Conservation (phyloP, 1,139 yeast species). For the Sugiyamaella xylanicola region DNA sequence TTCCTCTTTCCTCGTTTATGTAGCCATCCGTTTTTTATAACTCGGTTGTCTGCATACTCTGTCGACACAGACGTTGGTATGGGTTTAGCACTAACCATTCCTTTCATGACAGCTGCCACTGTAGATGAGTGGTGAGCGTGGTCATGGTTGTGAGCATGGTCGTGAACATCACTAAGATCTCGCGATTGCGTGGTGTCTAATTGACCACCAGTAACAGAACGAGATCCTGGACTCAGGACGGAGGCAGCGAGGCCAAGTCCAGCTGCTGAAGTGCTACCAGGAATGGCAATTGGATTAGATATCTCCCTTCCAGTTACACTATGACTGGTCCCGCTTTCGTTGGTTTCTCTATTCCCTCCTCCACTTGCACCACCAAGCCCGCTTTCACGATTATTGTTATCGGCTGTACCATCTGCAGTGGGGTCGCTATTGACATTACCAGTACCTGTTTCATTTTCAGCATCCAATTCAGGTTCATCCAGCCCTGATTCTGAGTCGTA, state of each 20-base stretch:
- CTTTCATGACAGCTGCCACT: neutral
- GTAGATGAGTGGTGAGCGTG: neutral
- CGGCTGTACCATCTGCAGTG: neutral
- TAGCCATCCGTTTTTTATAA: conserved; percentile 41
- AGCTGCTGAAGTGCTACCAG: neutral
- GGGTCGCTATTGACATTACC: neutral
- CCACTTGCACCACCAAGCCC: neutral
- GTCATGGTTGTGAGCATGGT: neutral
- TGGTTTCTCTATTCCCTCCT: neutral
- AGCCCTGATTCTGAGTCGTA: neutral
- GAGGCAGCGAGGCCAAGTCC: neutral
- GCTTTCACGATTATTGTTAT: neutral
- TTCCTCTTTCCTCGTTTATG: conserved; percentile 38
- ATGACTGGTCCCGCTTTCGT: neutral
- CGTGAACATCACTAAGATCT: too few species aligned
- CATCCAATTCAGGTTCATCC: conserved; percentile 6
- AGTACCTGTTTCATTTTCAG: neutral
- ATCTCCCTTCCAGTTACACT: neutral
- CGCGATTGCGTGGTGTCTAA: too few species aligned
- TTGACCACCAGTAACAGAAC: neutral
- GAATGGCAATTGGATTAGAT: conserved; percentile 7
- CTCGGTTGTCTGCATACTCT: conserved; percentile 15
- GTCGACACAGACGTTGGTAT: neutral
- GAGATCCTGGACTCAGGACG: neutral
- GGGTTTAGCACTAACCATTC: neutral